Evolutionary conservation across 371 early-diverging fungal genomes (phyloP), one percentile per base, ranked within the genome.

Genomic region (Apophysomyces elegans): DNA sequence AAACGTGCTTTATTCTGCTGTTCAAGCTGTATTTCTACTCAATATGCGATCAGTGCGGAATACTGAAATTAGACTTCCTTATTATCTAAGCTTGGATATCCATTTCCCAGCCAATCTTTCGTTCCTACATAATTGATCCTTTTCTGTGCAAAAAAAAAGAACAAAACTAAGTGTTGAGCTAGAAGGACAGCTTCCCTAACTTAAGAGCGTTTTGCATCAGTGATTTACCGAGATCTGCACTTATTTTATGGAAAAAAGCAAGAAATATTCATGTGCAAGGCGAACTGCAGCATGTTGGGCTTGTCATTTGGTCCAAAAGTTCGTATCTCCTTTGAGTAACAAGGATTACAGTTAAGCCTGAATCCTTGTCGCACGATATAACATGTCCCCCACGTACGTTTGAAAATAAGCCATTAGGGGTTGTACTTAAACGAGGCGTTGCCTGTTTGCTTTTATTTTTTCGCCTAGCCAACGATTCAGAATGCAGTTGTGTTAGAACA

Each of bases 401-500:
- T 26, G 32, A 26, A 26, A 26, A 26, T 26, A 26, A 26, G 32
- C 32, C 32, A 26, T 2, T 32, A 50, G 21, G 54, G 21, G 54
- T 21, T 50, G 54, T 5, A 9, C 21, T 26, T 2, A 21, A 9
- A 16, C 54, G 54, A 50, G 21, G n/a, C 54, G n/a, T 50, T 18
- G 21, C 9, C 54, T 7, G 21, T 11, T 50, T 50, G 9, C 54
- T 50, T 50, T 50, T 50, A 21, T 21, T 50, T 50, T 50, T 7
- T 26, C 54, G 54, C 54, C 54, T 0, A 50, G 21, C 21, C 54
- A 50, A 21, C 32, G 54, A 21, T 50, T 50, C 54, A 50, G 54
- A 50, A 26, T 26, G 21, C 54, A 50, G 21, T 12, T 47, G 32
- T 26, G 21, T 50, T 47, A 47, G n/a, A 47, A 47, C n/a, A 7